phyloP scores from a whole-genome alignment of 352 stramenopile species.

The Ophiocytium majus region DNA sequence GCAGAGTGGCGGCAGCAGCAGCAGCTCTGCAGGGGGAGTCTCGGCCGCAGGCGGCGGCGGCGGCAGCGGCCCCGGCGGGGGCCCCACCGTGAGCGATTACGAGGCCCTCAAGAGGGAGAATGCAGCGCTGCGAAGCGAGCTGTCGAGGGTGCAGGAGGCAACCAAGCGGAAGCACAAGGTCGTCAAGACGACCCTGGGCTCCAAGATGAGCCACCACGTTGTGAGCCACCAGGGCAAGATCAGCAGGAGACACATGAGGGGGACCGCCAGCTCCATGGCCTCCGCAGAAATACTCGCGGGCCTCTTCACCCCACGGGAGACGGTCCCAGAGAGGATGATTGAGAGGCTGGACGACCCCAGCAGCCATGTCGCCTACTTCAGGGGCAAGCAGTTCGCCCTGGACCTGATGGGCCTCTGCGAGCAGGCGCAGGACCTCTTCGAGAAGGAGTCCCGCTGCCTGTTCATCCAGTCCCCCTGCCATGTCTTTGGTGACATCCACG shows the following conservation, averaged over 20 bases:
- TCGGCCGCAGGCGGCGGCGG: neutral
- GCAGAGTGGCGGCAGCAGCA: neutral
- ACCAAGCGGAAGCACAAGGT: constrained; percentile 22
- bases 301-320: constrained; percentile 19
- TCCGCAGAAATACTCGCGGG: constrained; percentile 22
- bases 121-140: constrained; percentile 12
- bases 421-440: constrained; percentile 73
- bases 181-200: constrained; percentile 16
- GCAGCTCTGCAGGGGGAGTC: neutral
- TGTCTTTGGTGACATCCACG: constrained; percentile 88
- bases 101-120: constrained; percentile 26
- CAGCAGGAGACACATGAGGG: constrained; percentile 6
- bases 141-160: constrained; percentile 4
- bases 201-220: constrained; percentile 26
- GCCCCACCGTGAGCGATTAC: neutral
- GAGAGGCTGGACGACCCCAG: constrained; percentile 16
- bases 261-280: constrained; percentile 19
- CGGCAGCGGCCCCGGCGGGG: neutral
- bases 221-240: constrained; percentile 28
- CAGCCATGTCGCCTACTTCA: constrained; percentile 11
- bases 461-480: constrained; percentile 82
- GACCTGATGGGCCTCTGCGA: constrained; percentile 58
- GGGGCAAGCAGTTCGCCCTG: constrained; percentile 48
- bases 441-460: constrained; percentile 77
- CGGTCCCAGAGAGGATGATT: constrained; percentile 9